Conservation (phyloP, 306 rosid species). For the Coriaria nepalensis region DNA sequence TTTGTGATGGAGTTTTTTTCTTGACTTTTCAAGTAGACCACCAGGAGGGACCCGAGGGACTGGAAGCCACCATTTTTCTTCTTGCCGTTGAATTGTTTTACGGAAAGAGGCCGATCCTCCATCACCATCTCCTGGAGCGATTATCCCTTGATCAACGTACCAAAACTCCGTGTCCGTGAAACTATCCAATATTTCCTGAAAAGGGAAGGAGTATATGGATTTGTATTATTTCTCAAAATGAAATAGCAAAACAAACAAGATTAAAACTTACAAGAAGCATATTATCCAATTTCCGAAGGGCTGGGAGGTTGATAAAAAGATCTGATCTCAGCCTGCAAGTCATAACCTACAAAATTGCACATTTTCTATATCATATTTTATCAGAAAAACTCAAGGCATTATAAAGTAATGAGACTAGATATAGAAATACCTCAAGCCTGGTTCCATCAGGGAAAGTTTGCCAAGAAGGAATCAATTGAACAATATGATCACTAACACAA, state of each 20-base stretch:
- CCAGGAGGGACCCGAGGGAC: slow-evolving; percentile 77
- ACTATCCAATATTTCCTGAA: slow-evolving; percentile 70
- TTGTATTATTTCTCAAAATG: neutral
- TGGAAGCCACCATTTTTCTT: slow-evolving; percentile 98
- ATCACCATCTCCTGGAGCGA: slow-evolving; percentile 53
- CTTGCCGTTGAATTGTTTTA: slow-evolving; percentile 63
- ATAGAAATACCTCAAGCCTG: slow-evolving; percentile 28
- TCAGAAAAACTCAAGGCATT: neutral
- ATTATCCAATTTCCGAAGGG: slow-evolving; percentile 35
- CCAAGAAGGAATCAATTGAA: slow-evolving; percentile 38
- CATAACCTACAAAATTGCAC: slow-evolving; percentile 33
- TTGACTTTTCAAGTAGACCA: slow-evolving; percentile 60
- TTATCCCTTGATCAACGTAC: slow-evolving; percentile 93
- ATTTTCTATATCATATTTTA: neutral
- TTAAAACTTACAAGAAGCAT: slow-evolving; percentile 37
- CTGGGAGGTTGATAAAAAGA: slow-evolving; percentile 42
- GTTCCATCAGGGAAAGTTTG: slow-evolving; percentile 48
- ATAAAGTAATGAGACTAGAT: no score
- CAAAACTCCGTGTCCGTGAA: slow-evolving; percentile 60
- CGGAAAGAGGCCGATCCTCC: slow-evolving; percentile 78
- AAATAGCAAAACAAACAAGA: slow-evolving; percentile 1
- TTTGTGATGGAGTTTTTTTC: slow-evolving; percentile 70
- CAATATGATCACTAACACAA: slow-evolving; percentile 41
- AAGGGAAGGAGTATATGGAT: neutral
- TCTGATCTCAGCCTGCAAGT: slow-evolving; percentile 48